These are phyloP conservation scores for Brettanomyces bruxellensis DNA, from an alignment of 805 yeast species.

Conservation along the genomic window DNA sequence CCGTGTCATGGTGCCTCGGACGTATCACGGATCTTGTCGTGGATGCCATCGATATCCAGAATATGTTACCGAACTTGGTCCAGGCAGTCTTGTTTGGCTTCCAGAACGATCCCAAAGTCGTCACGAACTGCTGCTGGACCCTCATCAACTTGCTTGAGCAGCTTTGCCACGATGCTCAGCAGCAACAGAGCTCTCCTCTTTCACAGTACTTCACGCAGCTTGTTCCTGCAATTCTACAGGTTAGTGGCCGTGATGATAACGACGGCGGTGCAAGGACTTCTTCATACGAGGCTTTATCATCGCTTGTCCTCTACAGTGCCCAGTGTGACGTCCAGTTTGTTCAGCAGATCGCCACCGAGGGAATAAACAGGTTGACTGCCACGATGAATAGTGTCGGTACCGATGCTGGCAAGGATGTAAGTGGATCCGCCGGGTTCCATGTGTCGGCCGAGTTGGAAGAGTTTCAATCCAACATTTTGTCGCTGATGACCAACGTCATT, in stretches of 20 bases:
- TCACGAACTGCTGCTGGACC: conserved; percentile 98
- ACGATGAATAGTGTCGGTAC: conserved; percentile 28
- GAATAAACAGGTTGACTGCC: conserved; percentile 60
- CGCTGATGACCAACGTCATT: conserved; percentile 72
- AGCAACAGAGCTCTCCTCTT: conserved; percentile 47
- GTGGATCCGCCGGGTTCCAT: conserved; percentile 37
- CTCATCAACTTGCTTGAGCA: conserved; percentile 87
- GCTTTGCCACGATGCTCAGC: conserved; percentile 45
- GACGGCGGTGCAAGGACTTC: conserved; percentile 87
- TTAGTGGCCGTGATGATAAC: conserved; percentile 68
- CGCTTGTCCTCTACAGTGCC: conserved; percentile 70
- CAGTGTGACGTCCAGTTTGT: conserved; percentile 60
- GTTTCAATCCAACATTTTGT: conserved; percentile 72
- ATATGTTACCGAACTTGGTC: conserved; percentile 62
- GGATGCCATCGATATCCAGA: conserved; percentile 59
- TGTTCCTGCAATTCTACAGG: conserved; percentile 59
- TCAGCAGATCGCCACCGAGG: conserved; percentile 65
- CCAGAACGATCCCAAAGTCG: conserved; percentile 83
- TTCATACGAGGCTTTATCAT: conserved; percentile 89
- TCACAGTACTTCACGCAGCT: conserved; percentile 65
- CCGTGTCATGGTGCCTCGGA: conserved; percentile 98
- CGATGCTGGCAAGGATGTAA: conserved; percentile 1
- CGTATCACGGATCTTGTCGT: conserved; percentile 84
- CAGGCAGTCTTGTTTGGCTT: conserved; percentile 73
- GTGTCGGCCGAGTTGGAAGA: conserved; percentile 77